These are phyloP conservation scores for Talaromyces sp. DNA, from an alignment of 2,329 filamentous ascomycete genomes.

Conservation along the genomic window DNA sequence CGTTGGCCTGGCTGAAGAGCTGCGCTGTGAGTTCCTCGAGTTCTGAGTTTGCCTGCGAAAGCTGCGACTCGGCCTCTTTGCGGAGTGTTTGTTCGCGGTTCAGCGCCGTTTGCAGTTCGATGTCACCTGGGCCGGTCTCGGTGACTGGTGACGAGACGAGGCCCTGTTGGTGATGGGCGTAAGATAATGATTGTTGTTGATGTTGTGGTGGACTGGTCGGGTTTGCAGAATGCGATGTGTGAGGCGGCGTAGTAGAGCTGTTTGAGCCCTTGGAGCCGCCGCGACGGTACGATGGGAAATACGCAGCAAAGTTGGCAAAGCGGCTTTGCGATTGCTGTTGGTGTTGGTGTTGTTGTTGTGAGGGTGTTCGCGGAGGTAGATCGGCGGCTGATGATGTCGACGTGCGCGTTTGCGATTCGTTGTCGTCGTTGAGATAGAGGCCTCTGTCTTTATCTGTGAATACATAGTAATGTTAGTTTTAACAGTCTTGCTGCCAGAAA, in stretches of 20 bases:
- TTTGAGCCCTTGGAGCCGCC: conserved; percentile 11
- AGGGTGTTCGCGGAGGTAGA: conserved; percentile 26
- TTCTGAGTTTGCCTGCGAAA: conserved; percentile 50
- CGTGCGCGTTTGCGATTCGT: conserved; percentile 23
- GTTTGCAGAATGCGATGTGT: conserved; percentile 20
- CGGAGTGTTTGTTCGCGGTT: conserved; percentile 50
- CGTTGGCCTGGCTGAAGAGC: conserved; percentile 59
- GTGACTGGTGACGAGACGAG: background rate
- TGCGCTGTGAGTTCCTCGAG: conserved; percentile 57
- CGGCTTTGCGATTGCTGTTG: conserved; percentile 23
- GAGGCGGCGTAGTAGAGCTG: conserved; percentile 13
- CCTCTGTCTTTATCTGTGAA: conserved; percentile 57
- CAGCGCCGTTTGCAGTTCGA: conserved; percentile 49
- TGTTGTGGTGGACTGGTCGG: conserved; percentile 18
- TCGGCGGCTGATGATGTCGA: conserved; percentile 19
- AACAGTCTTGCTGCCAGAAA: background rate
- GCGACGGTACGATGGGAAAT: conserved; percentile 34
- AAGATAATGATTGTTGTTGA: conserved; percentile 1
- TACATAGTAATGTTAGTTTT: conserved; percentile 26
- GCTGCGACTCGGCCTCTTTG: conserved; percentile 51
- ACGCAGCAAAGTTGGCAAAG: conserved; percentile 32
- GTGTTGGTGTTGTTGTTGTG: conserved; percentile 12
- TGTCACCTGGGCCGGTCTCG: conserved; percentile 15
- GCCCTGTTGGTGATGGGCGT: background rate
- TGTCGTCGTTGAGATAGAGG: conserved; percentile 14